phyloP scores from a whole-genome alignment of 768 basidiomycete genomes.

The Russula ochroleuca region DNA sequence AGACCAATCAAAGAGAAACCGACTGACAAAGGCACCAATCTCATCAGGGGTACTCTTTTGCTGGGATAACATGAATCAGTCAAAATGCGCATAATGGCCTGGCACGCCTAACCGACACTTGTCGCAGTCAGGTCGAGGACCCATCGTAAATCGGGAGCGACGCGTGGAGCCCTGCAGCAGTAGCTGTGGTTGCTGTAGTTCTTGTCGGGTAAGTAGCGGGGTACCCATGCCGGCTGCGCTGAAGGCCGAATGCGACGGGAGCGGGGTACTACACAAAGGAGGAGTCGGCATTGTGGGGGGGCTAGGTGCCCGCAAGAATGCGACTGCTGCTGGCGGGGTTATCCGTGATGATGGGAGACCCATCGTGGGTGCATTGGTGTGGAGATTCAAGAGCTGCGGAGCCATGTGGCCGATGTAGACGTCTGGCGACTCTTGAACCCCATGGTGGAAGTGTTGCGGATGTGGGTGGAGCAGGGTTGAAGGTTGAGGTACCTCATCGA shows the following conservation, averaged over 20 bases:
- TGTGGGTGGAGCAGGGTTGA: slow-evolving; percentile 22
- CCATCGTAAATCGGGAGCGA: slow-evolving; percentile 61
- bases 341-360: not conserved
- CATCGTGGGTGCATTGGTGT: not conserved
- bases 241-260: slow-evolving; percentile 13
- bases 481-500: slow-evolving; percentile 13
- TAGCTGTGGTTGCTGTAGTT: slow-evolving; percentile 24
- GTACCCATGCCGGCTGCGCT: slow-evolving; percentile 28
- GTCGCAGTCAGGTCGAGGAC: slow-evolving; percentile 62
- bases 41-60: not conserved
- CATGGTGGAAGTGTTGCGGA: slow-evolving; percentile 3
- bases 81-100: slow-evolving; percentile 70
- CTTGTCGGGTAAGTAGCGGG: not conserved
- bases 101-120: slow-evolving; percentile 62
- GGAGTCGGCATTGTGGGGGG: slow-evolving; percentile 11
- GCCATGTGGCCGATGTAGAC: slow-evolving; percentile 31
- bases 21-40: not conserved
- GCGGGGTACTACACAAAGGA: slow-evolving; percentile 1
- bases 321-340: not conserved
- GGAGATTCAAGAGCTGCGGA: slow-evolving; percentile 26
- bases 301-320: slow-evolving; percentile 6
- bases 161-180: slow-evolving; percentile 28
- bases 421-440: slow-evolving; percentile 15
- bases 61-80: slow-evolving; percentile 33
- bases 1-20: not conserved